Conservation (phyloP, 208 protist genomes). For the Borovskyia barvae region DNA sequence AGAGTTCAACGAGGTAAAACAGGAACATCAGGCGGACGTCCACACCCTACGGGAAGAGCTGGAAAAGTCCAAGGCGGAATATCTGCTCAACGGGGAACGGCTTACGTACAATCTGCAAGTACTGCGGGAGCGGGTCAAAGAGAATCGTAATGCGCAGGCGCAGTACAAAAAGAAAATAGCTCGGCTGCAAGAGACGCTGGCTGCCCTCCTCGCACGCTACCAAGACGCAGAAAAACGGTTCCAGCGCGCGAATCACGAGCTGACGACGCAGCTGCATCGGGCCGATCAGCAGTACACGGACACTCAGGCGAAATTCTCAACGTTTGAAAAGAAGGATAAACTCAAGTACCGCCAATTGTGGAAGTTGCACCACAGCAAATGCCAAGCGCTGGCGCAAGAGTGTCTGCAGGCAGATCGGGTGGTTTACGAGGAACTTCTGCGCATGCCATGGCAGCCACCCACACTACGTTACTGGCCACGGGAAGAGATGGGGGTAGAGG, state of each 20-base stretch:
- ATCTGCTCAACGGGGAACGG: slow-evolving; percentile 95
- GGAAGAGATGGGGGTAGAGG: slow-evolving; percentile 38
- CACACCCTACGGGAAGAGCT: slow-evolving; percentile 91
- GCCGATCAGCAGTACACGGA: slow-evolving; percentile 95
- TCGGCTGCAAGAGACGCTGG: slow-evolving; percentile 87
- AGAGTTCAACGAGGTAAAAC: slow-evolving; percentile 82
- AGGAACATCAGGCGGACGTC: slow-evolving; percentile 84
- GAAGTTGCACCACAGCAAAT: slow-evolving; percentile 94
- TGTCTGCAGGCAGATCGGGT: slow-evolving; percentile 94
- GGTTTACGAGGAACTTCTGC: slow-evolving; percentile 94
- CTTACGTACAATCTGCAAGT: slow-evolving; percentile 96
- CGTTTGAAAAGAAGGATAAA: slow-evolving; percentile 92
- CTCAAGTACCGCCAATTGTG: slow-evolving; percentile 93
- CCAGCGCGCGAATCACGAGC: slow-evolving; percentile 92
- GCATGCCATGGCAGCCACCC: slow-evolving; percentile 85
- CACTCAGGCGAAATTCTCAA: slow-evolving; percentile 94
- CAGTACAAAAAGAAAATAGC: slow-evolving; percentile 93
- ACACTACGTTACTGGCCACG: slow-evolving; percentile 81
- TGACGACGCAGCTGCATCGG: slow-evolving; percentile 93
- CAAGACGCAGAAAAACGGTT: slow-evolving; percentile 89
- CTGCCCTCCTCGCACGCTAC: slow-evolving; percentile 88
- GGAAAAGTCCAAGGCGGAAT: slow-evolving; percentile 94
- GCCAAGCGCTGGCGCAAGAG: slow-evolving; percentile 83
- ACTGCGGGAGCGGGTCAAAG: slow-evolving; percentile 93
- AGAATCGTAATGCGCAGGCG: slow-evolving; percentile 92